Evolutionary conservation across 352 stramenopile species (phyloP), one percentile per base, ranked within the genome.

Genomic region (Phytophthora cryptogea): DNA sequence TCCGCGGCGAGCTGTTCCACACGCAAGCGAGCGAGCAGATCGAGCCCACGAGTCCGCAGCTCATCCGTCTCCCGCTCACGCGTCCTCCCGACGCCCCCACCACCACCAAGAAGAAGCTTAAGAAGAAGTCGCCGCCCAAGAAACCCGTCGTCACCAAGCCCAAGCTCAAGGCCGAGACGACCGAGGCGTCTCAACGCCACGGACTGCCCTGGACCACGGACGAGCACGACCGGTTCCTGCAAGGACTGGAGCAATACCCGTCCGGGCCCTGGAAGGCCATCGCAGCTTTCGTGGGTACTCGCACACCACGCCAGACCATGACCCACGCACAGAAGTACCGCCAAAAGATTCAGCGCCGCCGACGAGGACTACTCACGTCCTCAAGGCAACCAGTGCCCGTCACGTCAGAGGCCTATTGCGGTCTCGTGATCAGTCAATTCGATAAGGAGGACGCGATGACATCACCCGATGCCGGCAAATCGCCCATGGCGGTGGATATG

Each of bases 241-340:
- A 77, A 10, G 77, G 72, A 5, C 61, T 84, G 9, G 74, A 87
- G 41, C 55, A 54, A 17, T 87, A 72, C 47, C 78, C 78, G 8
- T 68, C 50, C 6, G 76, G 78, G 1, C 76, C 78, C 20, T 88
- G 74, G 76, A 86, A 85, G 42, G 58, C 63, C 1, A 70, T 87
- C 17, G 74, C 79, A 2, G 63, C 56, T 17, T 54, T 74, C 26
- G 67, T 86, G 1, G 61, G 70, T 42, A 87, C 74, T 11, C 75
- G 77, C 27, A 86, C 79, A 5, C 70, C 90, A 11, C 89, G 93
- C n/a, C 95, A 99, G 68, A 98, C 97, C 37, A 84, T 84, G 40
- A 96, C 83, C n/a, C 94, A 98, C 59, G 92, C 92, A 3, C 92
- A 98, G 73, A 98, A 98, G 64, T 98, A 98, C 66, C 78, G 80